Conservation (phyloP, 768 basidiomycete genomes). For the Amanita rimosa region DNA sequence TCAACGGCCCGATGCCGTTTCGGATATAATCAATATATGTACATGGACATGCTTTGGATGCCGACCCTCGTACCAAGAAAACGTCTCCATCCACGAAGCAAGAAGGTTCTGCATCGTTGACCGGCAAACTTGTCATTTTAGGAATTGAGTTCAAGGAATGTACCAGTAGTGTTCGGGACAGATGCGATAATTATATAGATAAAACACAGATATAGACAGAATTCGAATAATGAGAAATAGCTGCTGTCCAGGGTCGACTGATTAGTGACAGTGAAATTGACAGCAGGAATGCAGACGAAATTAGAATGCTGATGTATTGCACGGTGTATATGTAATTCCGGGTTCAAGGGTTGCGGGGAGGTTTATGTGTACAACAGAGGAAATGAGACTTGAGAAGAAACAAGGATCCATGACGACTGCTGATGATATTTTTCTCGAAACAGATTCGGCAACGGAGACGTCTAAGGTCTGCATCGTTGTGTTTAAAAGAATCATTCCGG, state of each 20-base stretch:
- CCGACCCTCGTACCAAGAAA: background rate
- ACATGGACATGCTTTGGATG: background rate
- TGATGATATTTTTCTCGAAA: background rate
- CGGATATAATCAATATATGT: background rate
- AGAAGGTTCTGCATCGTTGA: background rate
- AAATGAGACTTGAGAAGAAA: slow-evolving; percentile 5
- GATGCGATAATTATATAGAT: slow-evolving; percentile 5
- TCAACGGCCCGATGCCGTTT: background rate
- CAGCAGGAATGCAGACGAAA: background rate
- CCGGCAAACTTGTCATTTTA: background rate
- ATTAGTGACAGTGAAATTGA: background rate
- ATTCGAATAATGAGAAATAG: background rate
- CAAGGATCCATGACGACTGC: slow-evolving; percentile 4
- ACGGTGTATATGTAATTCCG: slow-evolving; percentile 2
- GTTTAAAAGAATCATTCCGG: slow-evolving; percentile 1
- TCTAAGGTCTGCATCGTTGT: slow-evolving; percentile 4
- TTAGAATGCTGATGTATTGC: slow-evolving; percentile 1
- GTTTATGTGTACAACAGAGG: slow-evolving; percentile 6
- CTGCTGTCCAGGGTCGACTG: background rate
- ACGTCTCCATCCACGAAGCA: background rate
- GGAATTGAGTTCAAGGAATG: background rate
- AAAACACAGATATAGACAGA: slow-evolving; percentile 1
- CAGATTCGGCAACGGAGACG: background rate
- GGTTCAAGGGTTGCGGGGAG: slow-evolving; percentile 1
- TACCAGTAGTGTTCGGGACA: background rate